phyloP scores from a whole-genome alignment of 2,329 filamentous ascomycete genomes.

The Penicillium sp. region DNA sequence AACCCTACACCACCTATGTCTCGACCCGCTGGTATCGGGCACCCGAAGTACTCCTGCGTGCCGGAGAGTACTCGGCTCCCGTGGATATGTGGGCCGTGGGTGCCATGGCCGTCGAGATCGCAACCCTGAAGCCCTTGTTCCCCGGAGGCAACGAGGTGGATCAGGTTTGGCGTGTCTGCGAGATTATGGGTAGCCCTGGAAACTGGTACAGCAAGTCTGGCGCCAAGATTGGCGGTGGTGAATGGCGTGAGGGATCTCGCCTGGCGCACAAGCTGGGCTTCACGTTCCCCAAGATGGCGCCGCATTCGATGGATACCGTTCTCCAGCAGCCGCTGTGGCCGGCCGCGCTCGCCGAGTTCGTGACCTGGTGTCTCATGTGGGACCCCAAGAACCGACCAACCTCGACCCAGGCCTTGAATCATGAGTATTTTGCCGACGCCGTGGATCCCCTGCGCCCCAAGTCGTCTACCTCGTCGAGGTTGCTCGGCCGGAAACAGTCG shows the following conservation, averaged over 20 bases:
- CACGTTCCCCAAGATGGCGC: constrained; percentile 98
- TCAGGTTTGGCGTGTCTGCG: constrained; percentile 97
- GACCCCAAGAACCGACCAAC: constrained; percentile 90
- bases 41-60: constrained; percentile 87
- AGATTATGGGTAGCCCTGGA: constrained; percentile 98
- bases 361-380: constrained; percentile 99
- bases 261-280: constrained; percentile 95
- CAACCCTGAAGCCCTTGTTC: constrained; percentile 93
- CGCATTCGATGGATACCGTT: constrained; percentile 92
- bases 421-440: constrained; percentile 92
- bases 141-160: constrained; percentile 98
- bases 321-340: constrained; percentile 91
- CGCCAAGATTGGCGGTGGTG: constrained; percentile 81
- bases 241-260: constrained; percentile 93
- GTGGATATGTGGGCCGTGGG: constrained; percentile 99
- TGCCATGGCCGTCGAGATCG: constrained; percentile 97
- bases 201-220: constrained; percentile 97
- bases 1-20: constrained; percentile 97
- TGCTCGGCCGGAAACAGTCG: constrained; percentile 86
- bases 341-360: constrained; percentile 79
- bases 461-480: constrained; percentile 71
- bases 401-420: constrained; percentile 86
- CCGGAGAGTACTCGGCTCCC: constrained; percentile 93
- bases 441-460: constrained; percentile 90
- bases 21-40: constrained; percentile 95